A percentile compares a stretch with the other conserved stretches of the same genome.
Evolutionary conservation across 108 stramenopile genomes (phyloP).

Genomic region (Thalassiosira profunda): DNA sequence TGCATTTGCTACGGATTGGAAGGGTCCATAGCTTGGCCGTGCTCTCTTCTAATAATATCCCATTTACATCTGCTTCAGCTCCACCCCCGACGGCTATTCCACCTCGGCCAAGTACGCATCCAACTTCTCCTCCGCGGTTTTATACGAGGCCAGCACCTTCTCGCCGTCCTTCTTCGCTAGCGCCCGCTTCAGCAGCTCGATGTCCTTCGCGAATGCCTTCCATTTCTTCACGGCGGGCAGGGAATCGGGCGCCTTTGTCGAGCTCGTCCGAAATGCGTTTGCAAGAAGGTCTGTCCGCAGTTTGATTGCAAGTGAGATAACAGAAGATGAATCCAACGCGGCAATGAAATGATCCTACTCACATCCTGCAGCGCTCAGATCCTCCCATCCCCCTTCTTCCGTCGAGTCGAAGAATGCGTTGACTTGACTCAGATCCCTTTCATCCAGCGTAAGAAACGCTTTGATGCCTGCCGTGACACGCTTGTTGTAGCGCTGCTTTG

Average conservation of each 20-base stretch:
- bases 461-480: slow-evolving; percentile 73
- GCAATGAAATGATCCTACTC: slow-evolving; percentile 13
- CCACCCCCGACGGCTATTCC: slow-evolving; percentile 62
- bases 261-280: slow-evolving; percentile 79
- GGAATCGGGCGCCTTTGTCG: slow-evolving; percentile 65
- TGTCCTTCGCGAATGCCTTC: slow-evolving; percentile 79
- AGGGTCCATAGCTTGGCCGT: too few relatives aligned
- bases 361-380: slow-evolving; percentile 76
- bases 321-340: neutral
- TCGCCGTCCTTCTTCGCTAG: slow-evolving; percentile 67
- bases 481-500: slow-evolving; percentile 90
- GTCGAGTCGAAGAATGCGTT: slow-evolving; percentile 64
- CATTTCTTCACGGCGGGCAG: slow-evolving; percentile 76
- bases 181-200: slow-evolving; percentile 59
- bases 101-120: slow-evolving; percentile 75
- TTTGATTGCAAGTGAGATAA: slow-evolving; percentile 3
- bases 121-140: slow-evolving; percentile 56
- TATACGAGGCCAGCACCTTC: slow-evolving; percentile 51
- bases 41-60: neutral
- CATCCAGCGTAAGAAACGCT: slow-evolving; percentile 61
- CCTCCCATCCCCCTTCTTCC: slow-evolving; percentile 81
- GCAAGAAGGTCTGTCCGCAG: slow-evolving; percentile 48
- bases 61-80: slow-evolving; percentile 34
- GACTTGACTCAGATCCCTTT: slow-evolving; percentile 48
- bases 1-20: too few relatives aligned